Base-by-base conservation (phyloP, 306 rosid species). In the Ceratonia siliqua region DNA sequence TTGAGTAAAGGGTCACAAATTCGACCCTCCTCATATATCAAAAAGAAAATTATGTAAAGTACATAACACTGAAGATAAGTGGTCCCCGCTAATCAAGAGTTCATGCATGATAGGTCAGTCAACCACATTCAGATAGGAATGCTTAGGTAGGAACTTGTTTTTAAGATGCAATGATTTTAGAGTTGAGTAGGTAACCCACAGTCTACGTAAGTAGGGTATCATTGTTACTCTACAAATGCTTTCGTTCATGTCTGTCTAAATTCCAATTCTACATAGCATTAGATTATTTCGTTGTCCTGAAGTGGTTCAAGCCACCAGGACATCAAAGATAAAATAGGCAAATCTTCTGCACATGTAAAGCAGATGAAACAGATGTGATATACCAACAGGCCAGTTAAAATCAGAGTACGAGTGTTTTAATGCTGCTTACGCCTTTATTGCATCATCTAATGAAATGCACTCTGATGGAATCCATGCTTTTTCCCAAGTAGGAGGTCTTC, bases 381-480 rank as follows among this genome's bases (percentile, higher is more conserved):
- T 17, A 56, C 66, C 55, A 73, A 27, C 24, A 62, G 48, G 78
- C 43, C 57, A 68, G 55, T 27, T 68, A 73, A 74, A 46, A 62
- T 54, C 24, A 2, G 24, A 66, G 63, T 27, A 45, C 4, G 35
- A 62, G 33, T 22, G 17, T 74, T 9, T 50, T 22, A 52, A 59
- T 18, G 54, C 45, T 48, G 53, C 85, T 82, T 88, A 93, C 97
- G 83, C 93, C 76, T 88, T 91, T 73, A 93, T 42, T 25, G 96
- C 90, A 52, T 89, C 92, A 69, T 80, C 79, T 61, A 93, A 56
- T 5, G 88, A 83, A 82, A 93, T 56, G 66, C 87, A 72, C 69
- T 91, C 97, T 6, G 89, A 79, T 64, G 94, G 94, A 85, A 82
- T 81, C 96, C 97, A 93, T 38, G 97, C 87, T 57, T 58, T 43